These are phyloP conservation scores for Sordariomycetes sp. DNA, from an alignment of 2,329 filamentous ascomycete species.

Conservation along the genomic window DNA sequence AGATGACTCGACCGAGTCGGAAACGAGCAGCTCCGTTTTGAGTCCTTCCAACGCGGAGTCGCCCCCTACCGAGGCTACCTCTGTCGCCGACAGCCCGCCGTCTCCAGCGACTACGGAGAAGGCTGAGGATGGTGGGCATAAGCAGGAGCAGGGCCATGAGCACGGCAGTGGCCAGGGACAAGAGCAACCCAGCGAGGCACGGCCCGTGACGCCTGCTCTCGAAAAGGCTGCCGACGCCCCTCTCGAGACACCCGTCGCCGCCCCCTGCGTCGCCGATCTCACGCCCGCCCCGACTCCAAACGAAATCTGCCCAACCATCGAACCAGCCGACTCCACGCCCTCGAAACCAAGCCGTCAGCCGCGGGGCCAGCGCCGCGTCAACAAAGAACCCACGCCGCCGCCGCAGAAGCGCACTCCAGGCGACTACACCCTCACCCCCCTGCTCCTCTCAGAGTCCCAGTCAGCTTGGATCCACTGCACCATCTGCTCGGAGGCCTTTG, in stretches of 20 bases:
- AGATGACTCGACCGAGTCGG: neutral
- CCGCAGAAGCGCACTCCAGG: conserved; percentile 46
- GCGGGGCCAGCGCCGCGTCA: neutral
- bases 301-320: neutral
- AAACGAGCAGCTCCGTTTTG: neutral
- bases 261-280: neutral
- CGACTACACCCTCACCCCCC: conserved; percentile 73
- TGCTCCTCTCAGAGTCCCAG: conserved; percentile 62
- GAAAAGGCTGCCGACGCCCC: neutral
- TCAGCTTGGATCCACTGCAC: conserved; percentile 85
- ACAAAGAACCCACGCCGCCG: conserved; percentile 22
- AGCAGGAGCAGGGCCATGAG: neutral
- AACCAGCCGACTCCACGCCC: neutral
- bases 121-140: neutral
- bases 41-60: conserved; percentile 13
- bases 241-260: neutral
- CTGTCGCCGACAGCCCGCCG: conserved; percentile 24
- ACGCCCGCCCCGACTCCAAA: neutral
- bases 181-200: neutral
- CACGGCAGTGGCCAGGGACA: no score
- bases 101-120: neutral
- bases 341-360: neutral
- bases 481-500: conserved; percentile 71
- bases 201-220: neutral
- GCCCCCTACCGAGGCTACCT: conserved; percentile 33